Evolutionary conservation across 495 filamentous ascomycete genomes (phyloP), one percentile per base, ranked within the genome.

Genomic region (Tuber magnatum): DNA sequence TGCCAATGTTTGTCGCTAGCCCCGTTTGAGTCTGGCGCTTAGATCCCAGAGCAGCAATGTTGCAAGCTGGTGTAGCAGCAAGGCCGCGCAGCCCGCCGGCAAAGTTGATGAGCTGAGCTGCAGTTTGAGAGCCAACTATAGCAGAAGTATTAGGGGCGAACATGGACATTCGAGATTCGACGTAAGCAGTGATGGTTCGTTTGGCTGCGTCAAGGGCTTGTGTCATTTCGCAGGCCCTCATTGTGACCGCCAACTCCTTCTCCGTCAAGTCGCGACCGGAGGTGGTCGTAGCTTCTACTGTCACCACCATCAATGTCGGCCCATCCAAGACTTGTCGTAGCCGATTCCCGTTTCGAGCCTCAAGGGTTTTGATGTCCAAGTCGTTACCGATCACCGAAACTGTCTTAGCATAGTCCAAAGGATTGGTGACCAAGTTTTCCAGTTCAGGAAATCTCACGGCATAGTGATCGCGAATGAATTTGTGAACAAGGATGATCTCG

Each of bases 141-240:
- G 90, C 90, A n/a, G 96, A 96, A 48, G 97, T 86, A 79, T 99
- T 99, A 14, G 95, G 95, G 18, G 96, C 95, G 80, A 97, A 97
- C 69, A 97, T 87, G 79, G 89, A 94, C 92, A 99, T 97, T 76
- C 95, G 93, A 46, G 94, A 97, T 85, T 97, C 91, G n/a, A 97
- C 94, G 81, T 94, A 98, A 79, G 95, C 91, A 5, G 94, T 97
- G 70, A 98, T 89, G 44, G 89, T 91, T 73, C 88, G 91, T 83
- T 97, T 97, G 69, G 94, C 94, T 69, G 88, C 89, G 80, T 98
- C 94, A 24, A 99, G 90, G 73, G 89, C 88, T 56, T 97, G 86
- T 56, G 93, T 92, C 89, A 93, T 94, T 76, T 93, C 88, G 84
- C 94, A 97, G 14, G 93, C 94, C 72, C 88, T 87, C 42, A 91